These are phyloP conservation scores for Psidium guajava DNA, from an alignment of 345 rosid genomes.

Conservation along the genomic window DNA sequence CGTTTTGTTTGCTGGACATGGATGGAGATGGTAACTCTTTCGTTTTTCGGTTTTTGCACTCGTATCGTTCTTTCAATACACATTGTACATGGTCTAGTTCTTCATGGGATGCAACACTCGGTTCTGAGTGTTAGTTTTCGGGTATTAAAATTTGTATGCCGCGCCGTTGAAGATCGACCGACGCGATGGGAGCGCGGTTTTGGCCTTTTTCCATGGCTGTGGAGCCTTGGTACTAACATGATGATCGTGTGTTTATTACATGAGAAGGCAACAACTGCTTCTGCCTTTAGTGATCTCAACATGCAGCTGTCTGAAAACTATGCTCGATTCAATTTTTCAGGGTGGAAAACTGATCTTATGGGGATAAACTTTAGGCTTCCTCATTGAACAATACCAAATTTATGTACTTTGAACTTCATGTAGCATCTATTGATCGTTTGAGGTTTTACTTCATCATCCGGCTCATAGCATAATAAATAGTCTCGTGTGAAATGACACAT, in stretches of 20 bases:
- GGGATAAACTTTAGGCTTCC: neutral
- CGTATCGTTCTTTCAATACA: neutral
- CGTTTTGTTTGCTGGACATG: conserved; percentile 56
- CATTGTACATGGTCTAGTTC: neutral
- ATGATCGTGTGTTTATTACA: neutral
- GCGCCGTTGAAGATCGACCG: neutral
- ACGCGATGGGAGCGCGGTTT: neutral
- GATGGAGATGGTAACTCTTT: conserved; percentile 62
- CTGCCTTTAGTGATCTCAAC: neutral
- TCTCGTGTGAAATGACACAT: neutral
- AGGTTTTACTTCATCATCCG: neutral
- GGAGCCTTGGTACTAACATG: neutral
- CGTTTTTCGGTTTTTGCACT: neutral
- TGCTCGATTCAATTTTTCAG: neutral
- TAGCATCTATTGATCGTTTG: neutral
- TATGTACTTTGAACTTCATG: neutral
- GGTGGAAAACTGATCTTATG: neutral
- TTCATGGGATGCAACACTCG: neutral
- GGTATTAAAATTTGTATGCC: neutral
- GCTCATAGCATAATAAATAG: neutral
- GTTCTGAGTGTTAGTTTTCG: neutral
- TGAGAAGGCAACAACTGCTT: neutral
- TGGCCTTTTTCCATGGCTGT: neutral
- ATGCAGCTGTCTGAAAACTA: neutral
- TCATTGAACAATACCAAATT: neutral